Conservation (phyloP, 371 early-diverging fungal species). For the Syncephalis plumigaleata region DNA sequence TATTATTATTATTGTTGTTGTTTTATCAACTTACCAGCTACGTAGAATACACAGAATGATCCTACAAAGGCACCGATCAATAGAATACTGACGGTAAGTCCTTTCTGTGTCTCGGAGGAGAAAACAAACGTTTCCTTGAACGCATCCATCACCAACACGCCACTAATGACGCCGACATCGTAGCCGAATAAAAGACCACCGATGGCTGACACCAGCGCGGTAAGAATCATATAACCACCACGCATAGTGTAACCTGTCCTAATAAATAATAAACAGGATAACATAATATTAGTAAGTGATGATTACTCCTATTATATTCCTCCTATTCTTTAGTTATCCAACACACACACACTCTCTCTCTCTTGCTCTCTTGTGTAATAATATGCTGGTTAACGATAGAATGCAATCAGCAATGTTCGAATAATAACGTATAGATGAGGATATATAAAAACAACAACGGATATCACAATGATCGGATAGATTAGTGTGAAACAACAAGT, state of each 20-base stretch:
- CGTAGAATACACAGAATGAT: not conserved
- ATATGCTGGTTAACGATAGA: too few species aligned
- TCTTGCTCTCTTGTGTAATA: too few species aligned
- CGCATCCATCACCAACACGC: not conserved
- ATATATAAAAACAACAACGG: too few species aligned
- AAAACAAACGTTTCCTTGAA: not conserved
- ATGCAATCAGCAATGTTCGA: too few species aligned
- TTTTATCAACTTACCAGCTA: not conserved
- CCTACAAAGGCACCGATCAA: slow-evolving; percentile 4
- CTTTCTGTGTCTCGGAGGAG: not conserved
- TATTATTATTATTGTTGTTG: not conserved
- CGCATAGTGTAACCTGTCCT: too few species aligned
- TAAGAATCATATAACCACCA: slow-evolving; percentile 3
- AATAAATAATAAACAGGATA: slow-evolving; percentile 14
- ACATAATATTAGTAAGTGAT: too few species aligned
- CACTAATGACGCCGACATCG: slow-evolving; percentile 4
- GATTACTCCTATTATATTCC: too few species aligned
- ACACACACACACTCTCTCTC: too few species aligned
- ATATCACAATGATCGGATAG: too few species aligned
- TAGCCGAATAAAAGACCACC: slow-evolving; percentile 5
- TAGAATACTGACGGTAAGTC: slow-evolving; percentile 1
- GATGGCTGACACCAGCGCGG: not conserved
- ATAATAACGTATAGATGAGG: too few species aligned
- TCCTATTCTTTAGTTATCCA: too few species aligned
- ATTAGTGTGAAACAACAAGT: too few species aligned